Conservation (phyloP, 2,329 filamentous ascomycete species). For the Fusarium devonianum region DNA sequence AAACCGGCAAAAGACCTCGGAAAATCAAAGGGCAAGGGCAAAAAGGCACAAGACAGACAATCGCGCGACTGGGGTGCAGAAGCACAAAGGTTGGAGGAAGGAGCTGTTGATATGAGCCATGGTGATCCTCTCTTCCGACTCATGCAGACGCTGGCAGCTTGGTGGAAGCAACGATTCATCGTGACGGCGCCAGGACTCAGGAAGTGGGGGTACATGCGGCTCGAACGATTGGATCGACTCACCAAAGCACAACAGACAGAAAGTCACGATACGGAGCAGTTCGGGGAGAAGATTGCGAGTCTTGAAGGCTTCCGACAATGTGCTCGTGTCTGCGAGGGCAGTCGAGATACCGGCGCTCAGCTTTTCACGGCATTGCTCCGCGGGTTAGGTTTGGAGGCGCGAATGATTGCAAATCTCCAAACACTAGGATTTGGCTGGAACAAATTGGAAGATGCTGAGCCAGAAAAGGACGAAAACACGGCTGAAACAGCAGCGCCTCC, state of each 20-base stretch:
- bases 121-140: conserved; percentile 83
- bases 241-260: conserved; percentile 73
- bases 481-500: not conserved
- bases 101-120: conserved; percentile 77
- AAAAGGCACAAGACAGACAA: conserved; percentile 47
- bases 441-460: conserved; percentile 79
- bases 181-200: conserved; percentile 80
- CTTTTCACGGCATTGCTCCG: conserved; percentile 87
- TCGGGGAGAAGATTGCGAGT: conserved; percentile 78
- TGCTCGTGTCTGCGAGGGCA: conserved; percentile 77
- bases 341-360: conserved; percentile 86
- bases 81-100: conserved; percentile 73
- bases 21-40: conserved; percentile 51
- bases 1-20: conserved; percentile 33
- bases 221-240: conserved; percentile 77
- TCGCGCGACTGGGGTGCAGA: conserved; percentile 72
- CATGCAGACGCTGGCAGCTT: conserved; percentile 77
- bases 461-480: conserved; percentile 49
- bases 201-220: conserved; percentile 88
- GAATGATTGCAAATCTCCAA: conserved; percentile 85
- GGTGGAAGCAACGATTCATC: conserved; percentile 87
- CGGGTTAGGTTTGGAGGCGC: conserved; percentile 80
- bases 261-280: conserved; percentile 65
- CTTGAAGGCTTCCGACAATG: conserved; percentile 72
- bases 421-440: conserved; percentile 90